Evolutionary conservation across 345 rosid genomes (phyloP), one percentile per base, ranked within the genome.

Genomic region (Euphorbia lathyris): DNA sequence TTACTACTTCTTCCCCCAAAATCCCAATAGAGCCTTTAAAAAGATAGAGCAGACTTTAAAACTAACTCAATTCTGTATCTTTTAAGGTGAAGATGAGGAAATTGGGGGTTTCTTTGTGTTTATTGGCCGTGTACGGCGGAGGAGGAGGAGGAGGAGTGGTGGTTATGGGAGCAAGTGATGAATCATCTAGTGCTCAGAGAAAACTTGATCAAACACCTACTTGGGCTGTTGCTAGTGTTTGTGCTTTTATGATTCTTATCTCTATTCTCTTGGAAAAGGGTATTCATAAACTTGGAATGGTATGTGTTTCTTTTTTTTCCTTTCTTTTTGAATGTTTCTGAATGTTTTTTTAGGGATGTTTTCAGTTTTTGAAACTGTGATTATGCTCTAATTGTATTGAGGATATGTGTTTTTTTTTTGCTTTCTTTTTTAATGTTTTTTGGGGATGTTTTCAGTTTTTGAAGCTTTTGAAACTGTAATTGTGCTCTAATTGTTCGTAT

Each of bases 141-240:
- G 51, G 50, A 3, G 64, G 0, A 3, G 69, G 72, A 3, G 51
- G 50, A 3, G 64, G 0, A 3, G 60, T 26, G 43, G 56, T 45
- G 55, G 77, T 64, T n/a, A 66, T 34, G 66, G 68, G 59, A 2
- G 73, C 77, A 27, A 19, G 51, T 42, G 59, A 30, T 42, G 59
- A 30, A 1, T 47, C 63, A 20, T 19, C 72, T n/a, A 51, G 47
- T 7, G 4, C 64, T 3, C 56, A 32, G 53, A 88, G 87, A 76
- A 29, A 83, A 77, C 97, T 95, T 66, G 80, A 81, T 70, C 89
- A 86, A 72, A 95, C 98, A n/a, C 88, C 99, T 0, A 95, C 99
- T 48, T 95, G 99, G 99, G 99, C 97, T 4, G 97, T 95, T 47
- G 89, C 97, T 34, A 67, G 69, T 29, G 90, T 95, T 40, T 92